Base-by-base conservation (phyloP, 2,329 filamentous ascomycete genomes). In the Tothia fuscella region DNA sequence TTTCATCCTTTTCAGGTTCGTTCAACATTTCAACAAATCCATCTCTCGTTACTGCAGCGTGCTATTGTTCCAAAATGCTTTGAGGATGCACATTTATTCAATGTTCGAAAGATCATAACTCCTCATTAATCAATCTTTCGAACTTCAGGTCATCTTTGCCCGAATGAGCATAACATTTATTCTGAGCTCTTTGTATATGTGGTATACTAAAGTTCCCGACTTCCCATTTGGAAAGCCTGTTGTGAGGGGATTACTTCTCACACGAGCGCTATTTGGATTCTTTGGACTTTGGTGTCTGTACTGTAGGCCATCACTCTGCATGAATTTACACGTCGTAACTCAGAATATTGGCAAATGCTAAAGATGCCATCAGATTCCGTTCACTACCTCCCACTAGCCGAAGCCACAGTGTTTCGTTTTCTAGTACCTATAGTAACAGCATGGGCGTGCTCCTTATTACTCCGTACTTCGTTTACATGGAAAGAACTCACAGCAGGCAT, bases 141-240 rank as follows among this genome's bases (percentile, higher is more conserved):
- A 2, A n/a, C 36, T 53, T 32, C 51, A 44, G 36, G 41, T 44
- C n/a, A 37, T 44, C n/a, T 41, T 44, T 26, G 42, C 36, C 4
- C 42, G 42, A 16, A 44, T 44, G 42, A 29, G 25, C 28, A 21
- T 12, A 6, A 44, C 42, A 12, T 41, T 34, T 19, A 25, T 41
- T 6, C 20, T 44, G 24, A 34, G 35, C 24, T 22, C 25, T 10
- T 7, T 44, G 12, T 44, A 44, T 30, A 44, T 44, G 42, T 44
- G 42, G 42, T 41, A 26, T 14, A 41, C 24, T 13, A 13, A 44
- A 14, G 37, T 44, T 19, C 35, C 34, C 5, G 26, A 44, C 25
- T 39, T 34, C 28, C 42, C 42, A 3, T 20, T 44, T 12, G 42
- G 42, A 20, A 22, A 33, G 24, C 17, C 24, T 12, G 22, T 10